Conservation (phyloP, 2,329 filamentous ascomycete genomes). For the Periconia sp. region DNA sequence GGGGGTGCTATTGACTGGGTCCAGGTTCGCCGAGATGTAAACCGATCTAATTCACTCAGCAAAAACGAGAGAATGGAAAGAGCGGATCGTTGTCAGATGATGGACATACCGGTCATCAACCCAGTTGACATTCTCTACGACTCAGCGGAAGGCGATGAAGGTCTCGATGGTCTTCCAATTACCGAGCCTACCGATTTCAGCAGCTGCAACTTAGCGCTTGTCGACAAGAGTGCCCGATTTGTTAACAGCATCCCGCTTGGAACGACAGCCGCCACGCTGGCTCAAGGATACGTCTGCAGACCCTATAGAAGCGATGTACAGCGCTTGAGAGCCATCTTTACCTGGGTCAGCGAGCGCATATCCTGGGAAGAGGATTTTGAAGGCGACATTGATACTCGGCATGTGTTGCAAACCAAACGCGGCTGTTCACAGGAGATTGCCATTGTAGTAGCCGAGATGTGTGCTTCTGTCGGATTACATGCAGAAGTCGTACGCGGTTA, state of each 20-base stretch:
- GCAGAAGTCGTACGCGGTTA: slow-evolving; percentile 89
- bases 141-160: slow-evolving; percentile 87
- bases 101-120: slow-evolving; percentile 86
- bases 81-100: slow-evolving; percentile 89
- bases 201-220: slow-evolving; percentile 78
- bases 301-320: slow-evolving; percentile 96
- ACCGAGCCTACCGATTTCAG: slow-evolving; percentile 81
- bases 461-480: slow-evolving; percentile 82
- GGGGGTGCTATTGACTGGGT: slow-evolving; percentile 81
- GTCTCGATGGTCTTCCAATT: slow-evolving; percentile 83
- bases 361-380: slow-evolving; percentile 96
- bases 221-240: slow-evolving; percentile 96
- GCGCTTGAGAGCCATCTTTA: slow-evolving; percentile 91
- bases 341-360: slow-evolving; percentile 94
- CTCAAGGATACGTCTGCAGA: slow-evolving; percentile 90
- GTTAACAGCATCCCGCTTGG: slow-evolving; percentile 81
- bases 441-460: slow-evolving; percentile 90
- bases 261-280: slow-evolving; percentile 80
- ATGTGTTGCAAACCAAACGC: slow-evolving; percentile 82
- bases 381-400: slow-evolving; percentile 79
- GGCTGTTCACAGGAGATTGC: slow-evolving; percentile 91
- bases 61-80: slow-evolving; percentile 85
- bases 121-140: slow-evolving; percentile 89
- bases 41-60: slow-evolving; percentile 91
- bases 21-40: slow-evolving; percentile 94